Base-by-base conservation (phyloP, 164 flowering plant genomes). In the Akebia trifoliata region DNA sequence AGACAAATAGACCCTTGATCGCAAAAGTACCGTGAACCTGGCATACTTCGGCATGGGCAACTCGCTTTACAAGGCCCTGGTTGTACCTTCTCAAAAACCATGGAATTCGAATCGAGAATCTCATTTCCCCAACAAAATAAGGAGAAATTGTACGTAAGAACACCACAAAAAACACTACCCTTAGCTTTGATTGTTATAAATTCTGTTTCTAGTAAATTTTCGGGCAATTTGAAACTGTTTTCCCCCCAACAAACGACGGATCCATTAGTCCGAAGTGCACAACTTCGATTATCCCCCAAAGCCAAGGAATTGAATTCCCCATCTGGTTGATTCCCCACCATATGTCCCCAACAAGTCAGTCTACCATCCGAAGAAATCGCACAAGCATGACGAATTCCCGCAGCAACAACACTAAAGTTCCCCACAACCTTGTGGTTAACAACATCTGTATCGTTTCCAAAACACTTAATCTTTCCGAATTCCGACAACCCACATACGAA, bases 211-310 rank as follows among this genome's bases (percentile, higher is more conserved):
- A 4, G 24, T 50, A 87, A 63, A 10, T 34, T 42, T 2, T 48
- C 65, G 0, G 94, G 90, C 68, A 87, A 34, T 8, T 4, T 34
- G 63, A 85, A 84, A 38, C 56, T 52, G 6, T 50, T 44, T 12
- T 59, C 65, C 6, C 96, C 92, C 96, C 98, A 91, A 60, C 98
- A 91, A 25, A 62, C 71, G 25, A 78, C 84, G 1, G 74, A 73
- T 30, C 68, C 66, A 59, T 87, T 71, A 4, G 0, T 1, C 28
- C 80, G 54, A 0, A 71, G 21, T 5, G 66, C 98, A 48, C 98
- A 91, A 45, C 77, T 65, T 5, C 94, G 65, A 31, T 64, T 56
- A 9, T 79, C 76, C 26, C 96, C 96, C 58, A 82, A 59, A 1
- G 96, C 96, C 60, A 91, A 6, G 0, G 79, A 54, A 2, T 6